phyloP scores from a whole-genome alignment of 2,329 filamentous ascomycete species.

The Didymella sp. region DNA sequence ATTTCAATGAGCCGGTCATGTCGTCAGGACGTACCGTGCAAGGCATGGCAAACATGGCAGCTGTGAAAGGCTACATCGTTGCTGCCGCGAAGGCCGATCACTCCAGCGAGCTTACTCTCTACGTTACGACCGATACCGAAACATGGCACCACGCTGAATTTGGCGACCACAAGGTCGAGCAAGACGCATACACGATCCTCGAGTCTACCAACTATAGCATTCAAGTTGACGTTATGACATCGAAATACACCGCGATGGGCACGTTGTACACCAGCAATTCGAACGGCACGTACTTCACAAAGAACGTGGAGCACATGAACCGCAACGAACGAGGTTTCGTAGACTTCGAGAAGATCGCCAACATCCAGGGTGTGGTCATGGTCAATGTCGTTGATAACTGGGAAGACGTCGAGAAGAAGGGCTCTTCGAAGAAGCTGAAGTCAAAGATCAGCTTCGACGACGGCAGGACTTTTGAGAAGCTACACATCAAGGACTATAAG shows the following conservation, averaged over 20 bases:
- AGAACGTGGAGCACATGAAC: conserved; percentile 92
- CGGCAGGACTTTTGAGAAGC: conserved; percentile 79
- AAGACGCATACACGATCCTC: conserved; percentile 87
- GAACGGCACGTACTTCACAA: conserved; percentile 93
- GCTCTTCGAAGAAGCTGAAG: conserved; percentile 69
- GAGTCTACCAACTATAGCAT: conserved; percentile 98
- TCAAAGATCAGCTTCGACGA: conserved; percentile 95
- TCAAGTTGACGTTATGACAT: conserved; percentile 89
- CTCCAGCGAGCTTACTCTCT: conserved; percentile 90
- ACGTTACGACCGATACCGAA: conserved; percentile 81
- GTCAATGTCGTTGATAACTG: conserved; percentile 90
- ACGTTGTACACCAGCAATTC: conserved; percentile 95
- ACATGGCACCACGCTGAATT: conserved; percentile 94
- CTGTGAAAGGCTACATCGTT: conserved; percentile 85
- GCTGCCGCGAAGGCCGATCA: conserved; percentile 79
- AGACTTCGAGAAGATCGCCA: conserved; percentile 92
- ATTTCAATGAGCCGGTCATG: conserved; percentile 74
- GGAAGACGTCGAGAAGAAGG: conserved; percentile 68
- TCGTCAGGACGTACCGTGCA: conserved; percentile 75
- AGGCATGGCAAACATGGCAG: conserved; percentile 81
- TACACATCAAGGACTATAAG: conserved; percentile 71
- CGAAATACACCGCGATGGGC: conserved; percentile 74
- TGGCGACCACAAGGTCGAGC: conserved; percentile 81
- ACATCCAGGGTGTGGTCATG: conserved; percentile 90
- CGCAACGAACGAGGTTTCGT: conserved; percentile 77